Percentiles rank a stretch among this genome's conserved stretches.
phyloP scores from a whole-genome alignment of 768 basidiomycete species.

The Postia placenta region DNA sequence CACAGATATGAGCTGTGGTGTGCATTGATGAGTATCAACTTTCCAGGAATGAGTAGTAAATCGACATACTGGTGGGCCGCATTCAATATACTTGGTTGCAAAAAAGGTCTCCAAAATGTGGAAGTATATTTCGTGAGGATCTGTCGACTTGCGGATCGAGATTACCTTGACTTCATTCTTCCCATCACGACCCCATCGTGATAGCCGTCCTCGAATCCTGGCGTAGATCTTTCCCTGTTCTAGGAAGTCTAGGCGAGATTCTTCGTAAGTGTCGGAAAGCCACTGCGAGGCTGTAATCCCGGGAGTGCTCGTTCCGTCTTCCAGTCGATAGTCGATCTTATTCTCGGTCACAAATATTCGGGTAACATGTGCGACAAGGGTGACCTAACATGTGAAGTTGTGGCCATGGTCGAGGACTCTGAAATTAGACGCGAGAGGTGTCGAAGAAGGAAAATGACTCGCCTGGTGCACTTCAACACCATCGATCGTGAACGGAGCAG shows the following conservation, averaged over 20 bases:
- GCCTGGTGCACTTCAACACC: constrained; percentile 33
- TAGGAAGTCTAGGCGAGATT: neutral
- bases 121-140: constrained; percentile 42
- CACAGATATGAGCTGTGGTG: no score
- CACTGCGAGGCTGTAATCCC: constrained; percentile 11
- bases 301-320: constrained; percentile 33
- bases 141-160: constrained; percentile 29
- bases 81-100: constrained; percentile 28
- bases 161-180: constrained; percentile 5
- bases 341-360: constrained; percentile 13
- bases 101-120: constrained; percentile 40
- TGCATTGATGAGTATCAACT: no score
- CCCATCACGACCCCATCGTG: neutral
- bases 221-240: constrained; percentile 7
- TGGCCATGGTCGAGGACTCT: no score
- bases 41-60: no score
- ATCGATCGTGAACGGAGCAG: constrained; percentile 41
- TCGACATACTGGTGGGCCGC: constrained; percentile 23
- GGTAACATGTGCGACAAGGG: constrained; percentile 42
- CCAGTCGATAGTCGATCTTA: constrained; percentile 18
- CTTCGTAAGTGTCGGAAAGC: constrained; percentile 3
- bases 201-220: constrained; percentile 10
- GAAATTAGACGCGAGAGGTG: no score
- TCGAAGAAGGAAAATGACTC: no score
- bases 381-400: constrained; percentile 38